Base-by-base conservation (phyloP, 1,139 yeast species). In the Sugiyamaella pinicola region DNA sequence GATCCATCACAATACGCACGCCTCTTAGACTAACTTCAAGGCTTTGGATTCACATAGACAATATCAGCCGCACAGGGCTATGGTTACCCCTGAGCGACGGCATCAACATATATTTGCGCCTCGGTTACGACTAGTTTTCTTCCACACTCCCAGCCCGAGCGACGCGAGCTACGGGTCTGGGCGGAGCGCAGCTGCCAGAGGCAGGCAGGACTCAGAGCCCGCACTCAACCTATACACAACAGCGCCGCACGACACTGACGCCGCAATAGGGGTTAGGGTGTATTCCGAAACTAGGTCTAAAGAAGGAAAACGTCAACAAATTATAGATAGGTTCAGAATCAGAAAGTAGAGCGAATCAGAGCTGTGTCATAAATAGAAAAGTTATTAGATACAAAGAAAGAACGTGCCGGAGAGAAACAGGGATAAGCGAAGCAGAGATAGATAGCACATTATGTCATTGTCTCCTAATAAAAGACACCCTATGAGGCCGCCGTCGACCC, bases 291-390 rank as follows among this genome's bases (percentile, higher is more conserved):
- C 28, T 21, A 7, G 39, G 18, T 35, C 52, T 10, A 26, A 35
- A 52, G 43, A 49, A 28, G 47, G 34, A 26, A 44, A 44, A 47
- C 47, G 43, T 48, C 49, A 42, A 49, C 48, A 26, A 40, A 18
- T 37, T 9, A 44, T 7, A 10, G n/a, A 26, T 26, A 26, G n/a
- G n/a, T 10, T 34, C 17, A 21, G 17, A 38, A 26, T 9, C 28
- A 13, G 34, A 10, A 46, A 33, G 35, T 17, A 19, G 21, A 26
- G 47, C 38, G 49, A 34, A n/a, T 5, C n/a, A n/a, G n/a, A n/a
- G n/a, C n/a, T n/a, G n/a, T n/a, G n/a, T n/a, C n/a, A n/a, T n/a
- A n/a, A n/a, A n/a, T 7, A 12, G 42, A 19, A 12, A 12, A 12
- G 13, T n/a, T n/a, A 8, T 5, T 12, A 22, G 13, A 19, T 17